phyloP scores from a whole-genome alignment of 2,329 filamentous ascomycete species.

The Cladophialophora yegresii region DNA sequence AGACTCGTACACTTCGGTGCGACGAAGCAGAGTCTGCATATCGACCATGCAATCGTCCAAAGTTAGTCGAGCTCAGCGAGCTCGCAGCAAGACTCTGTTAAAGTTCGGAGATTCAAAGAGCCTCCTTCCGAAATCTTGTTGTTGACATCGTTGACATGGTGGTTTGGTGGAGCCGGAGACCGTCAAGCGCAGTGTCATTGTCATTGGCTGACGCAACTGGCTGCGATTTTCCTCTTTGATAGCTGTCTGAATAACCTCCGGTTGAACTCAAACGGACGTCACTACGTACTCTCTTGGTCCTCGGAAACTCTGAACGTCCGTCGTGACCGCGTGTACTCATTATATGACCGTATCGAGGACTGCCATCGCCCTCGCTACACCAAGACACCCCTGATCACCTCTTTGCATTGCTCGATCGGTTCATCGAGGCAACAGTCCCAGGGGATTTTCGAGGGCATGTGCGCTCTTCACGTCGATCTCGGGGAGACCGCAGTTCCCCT shows the following conservation, averaged over 20 bases:
- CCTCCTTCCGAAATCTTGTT: too few relatives aligned
- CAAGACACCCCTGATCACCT: neutral
- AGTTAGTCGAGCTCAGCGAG: neutral
- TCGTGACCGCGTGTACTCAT: neutral
- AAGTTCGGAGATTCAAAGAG: neutral
- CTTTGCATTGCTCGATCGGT: neutral
- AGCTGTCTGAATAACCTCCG: too few relatives aligned
- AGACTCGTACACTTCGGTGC: neutral
- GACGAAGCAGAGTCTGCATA: neutral
- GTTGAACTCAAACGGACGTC: too few relatives aligned
- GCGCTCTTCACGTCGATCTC: neutral
- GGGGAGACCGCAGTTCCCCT: neutral
- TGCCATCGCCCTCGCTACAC: neutral
- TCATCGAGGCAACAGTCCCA: too few relatives aligned
- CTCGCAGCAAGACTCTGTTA: neutral
- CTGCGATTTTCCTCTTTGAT: too few relatives aligned
- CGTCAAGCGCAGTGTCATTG: too few relatives aligned
- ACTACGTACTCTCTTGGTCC: too few relatives aligned
- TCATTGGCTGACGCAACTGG: neutral
- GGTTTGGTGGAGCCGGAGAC: neutral
- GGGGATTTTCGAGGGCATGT: neutral
- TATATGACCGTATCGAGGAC: neutral
- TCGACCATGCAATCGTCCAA: neutral
- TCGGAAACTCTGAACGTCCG: neutral
- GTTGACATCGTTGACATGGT: too few relatives aligned